phyloP scores from a whole-genome alignment of 495 filamentous ascomycete species.

The Penicillium maclennaniae region DNA sequence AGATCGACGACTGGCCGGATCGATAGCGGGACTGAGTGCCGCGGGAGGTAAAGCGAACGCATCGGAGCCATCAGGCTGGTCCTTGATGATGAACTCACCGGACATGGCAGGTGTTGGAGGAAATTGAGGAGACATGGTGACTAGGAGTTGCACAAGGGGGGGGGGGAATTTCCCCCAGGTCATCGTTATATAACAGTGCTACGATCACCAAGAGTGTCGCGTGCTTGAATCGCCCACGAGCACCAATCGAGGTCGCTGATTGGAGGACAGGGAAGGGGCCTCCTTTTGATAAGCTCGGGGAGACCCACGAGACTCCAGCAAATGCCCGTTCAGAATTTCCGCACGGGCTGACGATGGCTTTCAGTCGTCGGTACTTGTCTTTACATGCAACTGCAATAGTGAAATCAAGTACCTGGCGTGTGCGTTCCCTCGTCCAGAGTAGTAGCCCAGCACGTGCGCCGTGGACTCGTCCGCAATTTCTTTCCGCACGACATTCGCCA shows the following conservation, averaged over 20 bases:
- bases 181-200: slow-evolving; percentile 1
- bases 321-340: too few relatives aligned
- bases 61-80: slow-evolving; percentile 57
- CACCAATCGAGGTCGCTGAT: slow-evolving; percentile 23
- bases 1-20: slow-evolving; percentile 40
- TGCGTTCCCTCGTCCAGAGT: slow-evolving; percentile 16
- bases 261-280: slow-evolving; percentile 18
- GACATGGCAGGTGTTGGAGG: slow-evolving; percentile 85
- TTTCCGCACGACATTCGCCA: neutral
- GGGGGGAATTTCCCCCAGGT: neutral
- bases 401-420: neutral
- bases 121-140: slow-evolving; percentile 64
- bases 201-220: slow-evolving; percentile 35
- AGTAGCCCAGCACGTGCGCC: slow-evolving; percentile 36
- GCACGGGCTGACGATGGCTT: too few relatives aligned
- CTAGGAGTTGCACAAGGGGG: slow-evolving; percentile 6
- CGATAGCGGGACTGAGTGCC: slow-evolving; percentile 52
- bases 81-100: slow-evolving; percentile 74
- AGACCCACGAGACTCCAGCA: too few relatives aligned
- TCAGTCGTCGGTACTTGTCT: neutral
- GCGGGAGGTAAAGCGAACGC: slow-evolving; percentile 82
- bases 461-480: slow-evolving; percentile 11
- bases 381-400: neutral
- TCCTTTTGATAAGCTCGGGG: too few relatives aligned
- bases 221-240: slow-evolving; percentile 44